Base-by-base conservation (phyloP, 2,329 filamentous ascomycete genomes). In the Monilinia polystroma region DNA sequence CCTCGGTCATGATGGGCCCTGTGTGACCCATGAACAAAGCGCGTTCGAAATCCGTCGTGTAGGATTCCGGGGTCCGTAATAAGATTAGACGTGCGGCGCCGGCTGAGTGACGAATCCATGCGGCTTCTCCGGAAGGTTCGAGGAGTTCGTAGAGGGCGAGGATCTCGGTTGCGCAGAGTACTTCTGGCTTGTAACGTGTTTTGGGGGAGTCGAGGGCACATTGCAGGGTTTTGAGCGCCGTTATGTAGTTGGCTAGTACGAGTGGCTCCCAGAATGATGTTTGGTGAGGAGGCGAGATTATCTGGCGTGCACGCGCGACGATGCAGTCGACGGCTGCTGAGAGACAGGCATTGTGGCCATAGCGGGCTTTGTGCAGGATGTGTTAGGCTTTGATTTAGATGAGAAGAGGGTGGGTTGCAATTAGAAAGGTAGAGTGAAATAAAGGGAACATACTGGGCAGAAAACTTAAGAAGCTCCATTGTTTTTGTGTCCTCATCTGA, bases 1-100 rank as follows among this genome's bases (percentile, higher is more conserved):
- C 68, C 63, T 75, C 72, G 4, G 72, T 73, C 69, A 72, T 71
- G n/a, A 76, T 75, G 26, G 76, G 72, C 1, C 77, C 77, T 18
- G 74, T 73, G 58, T 78, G 76, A 12, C 73, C 74, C 18, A 77
- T 71, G 35, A 79, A 77, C 5, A 79, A 70, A 1, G 77, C 71
- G 66, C 76, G 77, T 58, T 79, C 77, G 64, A 76, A 78, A 8
- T 78, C 76, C 1, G 76, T 75, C 2, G 69, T 70, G 60, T 78
- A 78, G 10, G 69, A 70, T 10, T 68, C 54, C 3, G 76, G 73
- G 4, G 73, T 75, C 7, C 76, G 74, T 57, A 77, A 69, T 58
- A 72, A 70, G 12, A 78, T 73, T 3, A 79, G 67, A 20, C 70
- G 70, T 1, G 74, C 72, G 7, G 76, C 75, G 7, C 77, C 76